Percentiles rank a stretch among this genome's conserved stretches.
These are phyloP conservation scores for Aurantiochytrium sp. DNA, from an alignment of 108 stramenopile species.

Conservation along the genomic window DNA sequence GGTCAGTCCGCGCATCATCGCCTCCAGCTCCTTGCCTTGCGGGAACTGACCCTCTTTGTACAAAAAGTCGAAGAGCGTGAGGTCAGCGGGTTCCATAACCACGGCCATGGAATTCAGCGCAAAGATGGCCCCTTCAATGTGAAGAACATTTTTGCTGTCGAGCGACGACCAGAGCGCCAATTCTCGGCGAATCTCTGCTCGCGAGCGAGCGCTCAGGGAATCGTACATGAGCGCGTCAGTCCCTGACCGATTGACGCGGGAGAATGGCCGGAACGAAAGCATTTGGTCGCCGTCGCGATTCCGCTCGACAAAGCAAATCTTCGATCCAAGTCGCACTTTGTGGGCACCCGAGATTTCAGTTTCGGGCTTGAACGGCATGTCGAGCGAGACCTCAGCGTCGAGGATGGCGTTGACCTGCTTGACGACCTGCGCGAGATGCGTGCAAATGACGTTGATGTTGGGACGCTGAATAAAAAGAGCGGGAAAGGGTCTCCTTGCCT, in stretches of 20 bases:
- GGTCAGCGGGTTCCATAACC: neutral
- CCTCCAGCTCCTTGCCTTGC: neutral
- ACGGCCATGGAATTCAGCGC: neutral
- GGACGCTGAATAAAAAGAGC: neutral
- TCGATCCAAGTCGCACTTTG: neutral
- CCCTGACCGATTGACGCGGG: neutral
- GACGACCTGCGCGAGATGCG: neutral
- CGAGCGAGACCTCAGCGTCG: neutral
- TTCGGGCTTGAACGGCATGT: neutral
- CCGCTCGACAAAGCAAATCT: neutral
- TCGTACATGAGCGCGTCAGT: neutral
- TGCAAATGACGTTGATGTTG: neutral
- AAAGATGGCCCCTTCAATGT: neutral
- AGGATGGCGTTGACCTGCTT: neutral
- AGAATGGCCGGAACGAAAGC: neutral
- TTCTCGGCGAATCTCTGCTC: neutral
- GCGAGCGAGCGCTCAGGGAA: neutral
- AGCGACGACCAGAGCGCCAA: neutral
- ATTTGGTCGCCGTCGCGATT: neutral
- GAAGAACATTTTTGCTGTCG: neutral
- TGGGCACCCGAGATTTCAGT: neutral
- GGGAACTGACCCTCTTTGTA: neutral
- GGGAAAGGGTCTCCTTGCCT: neutral
- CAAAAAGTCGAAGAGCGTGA: neutral
- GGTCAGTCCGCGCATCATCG: constrained; percentile 64